Evolutionary conservation across 257 asterid genomes (phyloP).

Genomic region (Nicotiana sylvestris): DNA sequence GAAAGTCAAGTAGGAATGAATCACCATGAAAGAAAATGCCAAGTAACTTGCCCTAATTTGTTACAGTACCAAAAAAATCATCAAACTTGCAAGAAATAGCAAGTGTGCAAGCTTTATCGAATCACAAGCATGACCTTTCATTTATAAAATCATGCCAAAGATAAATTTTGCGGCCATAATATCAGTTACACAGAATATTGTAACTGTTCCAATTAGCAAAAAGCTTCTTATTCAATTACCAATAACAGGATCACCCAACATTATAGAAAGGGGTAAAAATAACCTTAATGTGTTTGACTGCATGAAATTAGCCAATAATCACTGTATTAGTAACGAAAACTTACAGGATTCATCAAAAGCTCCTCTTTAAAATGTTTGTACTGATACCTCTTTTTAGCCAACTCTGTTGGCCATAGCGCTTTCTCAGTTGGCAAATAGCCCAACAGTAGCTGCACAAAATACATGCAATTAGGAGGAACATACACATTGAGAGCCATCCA

Average conservation of each 20-base stretch:
- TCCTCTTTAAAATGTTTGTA: constrained; percentile 84
- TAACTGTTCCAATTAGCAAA: background rate
- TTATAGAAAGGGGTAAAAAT: background rate
- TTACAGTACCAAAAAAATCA: background rate
- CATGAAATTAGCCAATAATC: background rate
- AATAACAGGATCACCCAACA: background rate
- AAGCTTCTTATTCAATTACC: background rate
- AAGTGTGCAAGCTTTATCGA: background rate
- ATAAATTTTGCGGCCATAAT: background rate
- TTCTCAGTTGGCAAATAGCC: constrained; percentile 84
- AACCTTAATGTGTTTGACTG: background rate
- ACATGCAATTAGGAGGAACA: constrained; percentile 4
- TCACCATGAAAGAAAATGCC: constrained; percentile 1
- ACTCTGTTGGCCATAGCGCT: constrained; percentile 76
- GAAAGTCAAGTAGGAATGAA: background rate
- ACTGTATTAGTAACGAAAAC: constrained; percentile 27
- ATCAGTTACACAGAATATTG: background rate
- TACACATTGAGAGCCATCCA: background rate
- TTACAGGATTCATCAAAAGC: constrained; percentile 91
- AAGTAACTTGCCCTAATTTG: background rate
- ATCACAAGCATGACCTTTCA: background rate
- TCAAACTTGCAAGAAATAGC: background rate
- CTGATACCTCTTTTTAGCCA: constrained; percentile 80
- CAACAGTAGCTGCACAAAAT: constrained; percentile 60
- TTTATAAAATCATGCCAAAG: background rate